A percentile compares a stretch with the other conserved stretches of the same genome.
These are phyloP conservation scores for Dioszegia crocea DNA, from an alignment of 768 basidiomycete species.

Conservation along the genomic window DNA sequence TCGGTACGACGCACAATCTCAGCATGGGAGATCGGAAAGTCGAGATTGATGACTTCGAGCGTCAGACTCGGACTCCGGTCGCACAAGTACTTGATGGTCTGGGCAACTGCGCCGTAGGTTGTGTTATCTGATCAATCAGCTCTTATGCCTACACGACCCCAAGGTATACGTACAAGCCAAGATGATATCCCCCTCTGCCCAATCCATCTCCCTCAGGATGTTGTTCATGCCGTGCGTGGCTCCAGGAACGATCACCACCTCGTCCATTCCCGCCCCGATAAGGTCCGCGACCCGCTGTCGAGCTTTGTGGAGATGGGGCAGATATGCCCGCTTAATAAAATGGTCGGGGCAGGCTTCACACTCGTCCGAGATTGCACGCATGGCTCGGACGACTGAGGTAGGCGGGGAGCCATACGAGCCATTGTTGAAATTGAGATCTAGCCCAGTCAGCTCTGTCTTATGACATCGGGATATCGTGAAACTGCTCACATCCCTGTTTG, in stretches of 20 bases:
- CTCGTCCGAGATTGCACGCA: slow-evolving; percentile 33
- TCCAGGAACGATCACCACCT: slow-evolving; percentile 54
- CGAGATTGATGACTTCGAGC: slow-evolving; percentile 55
- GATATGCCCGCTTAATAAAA: slow-evolving; percentile 46
- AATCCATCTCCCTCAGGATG: slow-evolving; percentile 64
- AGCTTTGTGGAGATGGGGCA: slow-evolving; percentile 38
- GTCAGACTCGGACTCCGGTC: slow-evolving; percentile 60
- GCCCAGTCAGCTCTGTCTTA: neutral
- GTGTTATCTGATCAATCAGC: slow-evolving; percentile 53
- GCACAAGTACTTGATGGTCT: slow-evolving; percentile 57
- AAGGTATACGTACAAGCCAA: slow-evolving; percentile 55
- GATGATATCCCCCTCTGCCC: slow-evolving; percentile 65
- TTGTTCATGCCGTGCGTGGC: slow-evolving; percentile 66
- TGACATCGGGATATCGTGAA: neutral
- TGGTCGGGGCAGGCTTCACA: slow-evolving; percentile 48
- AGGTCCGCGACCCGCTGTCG: slow-evolving; percentile 40
- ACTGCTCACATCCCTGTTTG: slow-evolving; percentile 15
- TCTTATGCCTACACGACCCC: neutral
- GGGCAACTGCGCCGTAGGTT: slow-evolving; percentile 59
- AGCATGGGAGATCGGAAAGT: slow-evolving; percentile 60
- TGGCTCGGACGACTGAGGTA: slow-evolving; percentile 42
- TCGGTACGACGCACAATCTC: slow-evolving; percentile 54
- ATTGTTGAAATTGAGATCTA: slow-evolving; percentile 51
- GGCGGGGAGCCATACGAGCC: slow-evolving; percentile 51
- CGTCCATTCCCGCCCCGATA: slow-evolving; percentile 45